These are phyloP conservation scores for Earliella scabrosa DNA, from an alignment of 1,284 basidiomycete genomes.

Conservation along the genomic window DNA sequence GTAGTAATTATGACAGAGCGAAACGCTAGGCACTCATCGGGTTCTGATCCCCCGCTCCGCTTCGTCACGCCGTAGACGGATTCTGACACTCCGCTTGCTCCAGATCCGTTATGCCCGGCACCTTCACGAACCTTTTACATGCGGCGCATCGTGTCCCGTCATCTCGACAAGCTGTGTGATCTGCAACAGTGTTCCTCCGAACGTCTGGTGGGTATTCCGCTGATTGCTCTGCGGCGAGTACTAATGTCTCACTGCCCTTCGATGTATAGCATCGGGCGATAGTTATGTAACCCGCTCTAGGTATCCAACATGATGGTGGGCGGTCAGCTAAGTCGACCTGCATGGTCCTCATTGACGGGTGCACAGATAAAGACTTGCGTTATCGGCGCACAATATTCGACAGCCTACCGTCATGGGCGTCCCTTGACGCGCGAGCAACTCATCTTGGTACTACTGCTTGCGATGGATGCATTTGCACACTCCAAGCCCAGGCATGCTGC, in stretches of 20 bases:
- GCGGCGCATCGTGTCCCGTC: not conserved
- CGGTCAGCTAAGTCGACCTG: too few relatives aligned
- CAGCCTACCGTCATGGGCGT: not conserved
- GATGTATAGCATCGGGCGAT: not conserved
- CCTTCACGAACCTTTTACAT: not conserved
- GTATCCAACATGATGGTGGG: too few relatives aligned
- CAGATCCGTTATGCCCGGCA: not conserved
- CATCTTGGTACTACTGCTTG: too few relatives aligned
- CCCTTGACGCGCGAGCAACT: not conserved
- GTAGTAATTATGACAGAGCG: not conserved
- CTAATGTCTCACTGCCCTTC: not conserved
- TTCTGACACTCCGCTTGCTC: not conserved
- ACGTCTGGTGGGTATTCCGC: too few relatives aligned
- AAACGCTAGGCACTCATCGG: not conserved
- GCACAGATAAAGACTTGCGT: too few relatives aligned
- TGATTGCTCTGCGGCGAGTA: not conserved
- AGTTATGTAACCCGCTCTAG: too few relatives aligned
- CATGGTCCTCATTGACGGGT: too few relatives aligned
- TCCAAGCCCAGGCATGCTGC: not conserved
- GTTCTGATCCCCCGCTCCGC: not conserved
- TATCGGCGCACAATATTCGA: too few relatives aligned
- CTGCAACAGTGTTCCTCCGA: not conserved
- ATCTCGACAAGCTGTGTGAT: conserved; percentile 8
- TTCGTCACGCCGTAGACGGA: not conserved
- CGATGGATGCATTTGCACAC: not conserved